Conservation (phyloP, 1,284 basidiomycete species). For the Phaffia rhodozyma region DNA sequence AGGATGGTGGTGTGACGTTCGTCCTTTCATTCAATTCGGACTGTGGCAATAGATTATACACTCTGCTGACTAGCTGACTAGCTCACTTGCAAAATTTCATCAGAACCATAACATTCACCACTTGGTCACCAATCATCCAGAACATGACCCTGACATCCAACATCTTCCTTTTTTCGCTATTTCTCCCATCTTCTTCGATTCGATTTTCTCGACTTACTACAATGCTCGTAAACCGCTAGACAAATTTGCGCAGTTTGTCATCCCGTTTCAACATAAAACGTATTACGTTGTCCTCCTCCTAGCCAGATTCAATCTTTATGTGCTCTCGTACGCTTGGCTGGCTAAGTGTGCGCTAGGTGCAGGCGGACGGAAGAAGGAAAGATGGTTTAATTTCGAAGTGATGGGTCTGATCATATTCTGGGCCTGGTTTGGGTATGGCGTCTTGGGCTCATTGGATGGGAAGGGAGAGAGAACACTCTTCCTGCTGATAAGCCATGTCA, state of each 20-base stretch:
- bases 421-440: conserved; percentile 38
- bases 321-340: conserved; percentile 70
- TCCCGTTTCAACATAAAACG: conserved; percentile 76
- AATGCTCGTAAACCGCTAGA: conserved; percentile 77
- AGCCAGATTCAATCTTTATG: conserved; percentile 92
- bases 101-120: conserved; percentile 98
- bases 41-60: background rate
- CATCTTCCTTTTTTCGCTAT: conserved; percentile 97
- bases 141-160: conserved; percentile 80
- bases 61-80: conserved; percentile 13
- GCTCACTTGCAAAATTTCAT: background rate
- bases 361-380: conserved; percentile 31
- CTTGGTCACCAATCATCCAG: conserved; percentile 52
- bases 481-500: conserved; percentile 42
- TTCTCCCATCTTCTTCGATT: conserved; percentile 69
- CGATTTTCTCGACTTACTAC: conserved; percentile 90
- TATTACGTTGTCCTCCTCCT: conserved; percentile 88
- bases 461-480: conserved; percentile 39
- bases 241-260: conserved; percentile 50
- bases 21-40: conserved; percentile 30
- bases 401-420: conserved; percentile 39
- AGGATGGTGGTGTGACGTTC: conserved; percentile 94
- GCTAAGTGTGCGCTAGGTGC: conserved; percentile 32
- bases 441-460: conserved; percentile 35
- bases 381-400: conserved; percentile 38